Base-by-base conservation (phyloP, 495 filamentous ascomycete genomes). In the Annulohypoxylon maeteangense region DNA sequence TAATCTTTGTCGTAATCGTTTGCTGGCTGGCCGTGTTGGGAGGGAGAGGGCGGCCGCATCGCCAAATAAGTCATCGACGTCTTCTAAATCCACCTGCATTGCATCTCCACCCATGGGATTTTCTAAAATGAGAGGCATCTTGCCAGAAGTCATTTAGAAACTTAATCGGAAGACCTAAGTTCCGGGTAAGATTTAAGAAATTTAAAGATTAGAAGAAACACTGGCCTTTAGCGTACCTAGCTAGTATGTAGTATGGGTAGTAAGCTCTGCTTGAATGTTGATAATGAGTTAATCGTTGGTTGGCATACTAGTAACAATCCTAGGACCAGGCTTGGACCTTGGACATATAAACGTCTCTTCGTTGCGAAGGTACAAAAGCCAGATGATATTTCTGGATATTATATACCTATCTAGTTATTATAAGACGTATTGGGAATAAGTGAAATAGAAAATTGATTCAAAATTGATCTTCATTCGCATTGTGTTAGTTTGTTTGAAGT, bases 11-110 rank as follows among this genome's bases (percentile, higher is more conserved):
- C 85, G 84, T 11, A 97, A 84, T 45, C 89, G 88, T 79, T 90
- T 91, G 62, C 88, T 86, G 2, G 85, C 82, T 7, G 85, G 80
- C 16, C 81, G 79, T 20, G 82, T 77, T 20, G 87, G 81, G 25
- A 88, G 71, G 23, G 84, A 81, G 67, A 95, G 80, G 45, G 83
- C 84, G 68, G 85, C 84, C 48, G 85, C 81, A 79, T 94, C 92
- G 23, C 90, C 91, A 76, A 93, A 94, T 29, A 97, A 85, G 78
- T 93, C 89, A 65, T 87, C 85, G 32, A 88, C 90, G 62, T 92
- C 89, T 63, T 91, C 88, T 64, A 92, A 84, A 22, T 86, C 83
- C 73, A 92, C 87, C 34, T 92, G 91, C 90, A 92, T 92, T 23
- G 71, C 55, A 6, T 75, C 58, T 34, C 71, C 68, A 22, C 70